A percentile compares a stretch with the other conserved stretches of the same genome.
Evolutionary conservation across 805 yeast species (phyloP).

Genomic region (Scheffersomyces stipitis): DNA sequence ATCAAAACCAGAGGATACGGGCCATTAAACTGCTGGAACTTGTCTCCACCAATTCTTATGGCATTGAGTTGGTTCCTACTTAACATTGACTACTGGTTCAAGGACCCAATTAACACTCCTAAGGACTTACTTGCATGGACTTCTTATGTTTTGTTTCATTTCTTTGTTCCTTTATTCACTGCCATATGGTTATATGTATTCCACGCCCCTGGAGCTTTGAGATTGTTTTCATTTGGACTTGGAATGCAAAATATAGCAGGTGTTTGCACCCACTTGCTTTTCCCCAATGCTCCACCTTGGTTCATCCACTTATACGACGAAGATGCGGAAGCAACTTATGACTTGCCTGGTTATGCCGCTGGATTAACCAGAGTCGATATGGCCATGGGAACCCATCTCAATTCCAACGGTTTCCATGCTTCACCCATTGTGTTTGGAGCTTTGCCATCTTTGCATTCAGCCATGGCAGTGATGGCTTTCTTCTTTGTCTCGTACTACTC

Average conservation of each 20-base stretch:
- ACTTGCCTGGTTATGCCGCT: conserved; percentile 69
- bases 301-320: conserved; percentile 63
- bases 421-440: conserved; percentile 72
- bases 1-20: conserved; percentile 2
- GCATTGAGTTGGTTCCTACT: conserved; percentile 49
- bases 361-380: conserved; percentile 66
- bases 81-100: conserved; percentile 44
- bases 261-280: conserved; percentile 55
- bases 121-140: conserved; percentile 62
- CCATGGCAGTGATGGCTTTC: conserved; percentile 58
- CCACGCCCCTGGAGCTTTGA: conserved; percentile 64
- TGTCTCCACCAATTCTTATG: conserved; percentile 40
- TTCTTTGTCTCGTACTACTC: conserved; percentile 43
- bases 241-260: conserved; percentile 64
- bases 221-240: conserved; percentile 51
- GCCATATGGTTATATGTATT: conserved; percentile 64
- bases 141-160: conserved; percentile 61
- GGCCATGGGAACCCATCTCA: conserved; percentile 60
- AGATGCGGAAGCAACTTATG: conserved; percentile 55
- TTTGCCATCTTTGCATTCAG: conserved; percentile 61
- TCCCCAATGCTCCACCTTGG: conserved; percentile 80
- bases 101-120: conserved; percentile 40
- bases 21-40: conserved; percentile 22
- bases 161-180: conserved; percentile 59
- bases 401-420: conserved; percentile 62